Evolutionary conservation across 371 early-diverging fungal genomes (phyloP).

Genomic region (Rhizopus sp.): DNA sequence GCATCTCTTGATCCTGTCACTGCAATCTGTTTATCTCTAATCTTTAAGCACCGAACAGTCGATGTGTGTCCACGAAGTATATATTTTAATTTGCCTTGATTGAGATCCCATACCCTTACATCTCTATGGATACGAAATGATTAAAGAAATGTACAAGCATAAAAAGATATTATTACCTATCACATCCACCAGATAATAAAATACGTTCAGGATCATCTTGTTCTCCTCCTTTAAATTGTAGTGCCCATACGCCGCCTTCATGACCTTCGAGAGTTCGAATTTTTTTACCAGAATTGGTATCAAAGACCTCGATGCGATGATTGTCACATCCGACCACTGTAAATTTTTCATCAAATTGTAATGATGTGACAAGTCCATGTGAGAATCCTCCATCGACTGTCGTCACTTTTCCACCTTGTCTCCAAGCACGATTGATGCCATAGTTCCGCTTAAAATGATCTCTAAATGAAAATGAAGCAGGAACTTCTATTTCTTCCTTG

Average conservation of each 20-base stretch:
- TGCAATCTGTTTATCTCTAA: slow-evolving; percentile 65
- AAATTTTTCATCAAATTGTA: slow-evolving; percentile 84
- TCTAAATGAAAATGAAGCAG: slow-evolving; percentile 39
- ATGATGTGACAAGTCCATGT: slow-evolving; percentile 77
- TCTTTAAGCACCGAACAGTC: slow-evolving; percentile 86
- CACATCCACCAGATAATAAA: slow-evolving; percentile 80
- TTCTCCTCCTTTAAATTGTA: slow-evolving; percentile 15
- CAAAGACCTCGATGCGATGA: slow-evolving; percentile 81
- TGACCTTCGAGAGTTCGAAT: slow-evolving; percentile 67
- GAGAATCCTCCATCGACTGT: slow-evolving; percentile 75
- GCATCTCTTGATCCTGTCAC: slow-evolving; percentile 92
- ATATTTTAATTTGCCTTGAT: slow-evolving; percentile 73
- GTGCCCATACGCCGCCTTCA: slow-evolving; percentile 16
- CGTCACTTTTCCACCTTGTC: slow-evolving; percentile 64
- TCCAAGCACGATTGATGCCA: slow-evolving; percentile 74
- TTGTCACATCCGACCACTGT: slow-evolving; percentile 88
- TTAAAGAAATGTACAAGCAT: neutral
- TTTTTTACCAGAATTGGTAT: slow-evolving; percentile 66
- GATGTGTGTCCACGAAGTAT: slow-evolving; percentile 88
- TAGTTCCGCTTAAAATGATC: slow-evolving; percentile 72
- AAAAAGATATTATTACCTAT: slow-evolving; percentile 48
- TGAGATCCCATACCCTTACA: slow-evolving; percentile 90
- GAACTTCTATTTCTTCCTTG: slow-evolving; percentile 15
- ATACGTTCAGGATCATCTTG: slow-evolving; percentile 73
- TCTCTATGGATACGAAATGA: slow-evolving; percentile 46